A percentile compares a stretch with the other conserved stretches of the same genome.
Evolutionary conservation across 495 filamentous ascomycete species (phyloP).

Genomic region (Aspergillus nidulans): DNA sequence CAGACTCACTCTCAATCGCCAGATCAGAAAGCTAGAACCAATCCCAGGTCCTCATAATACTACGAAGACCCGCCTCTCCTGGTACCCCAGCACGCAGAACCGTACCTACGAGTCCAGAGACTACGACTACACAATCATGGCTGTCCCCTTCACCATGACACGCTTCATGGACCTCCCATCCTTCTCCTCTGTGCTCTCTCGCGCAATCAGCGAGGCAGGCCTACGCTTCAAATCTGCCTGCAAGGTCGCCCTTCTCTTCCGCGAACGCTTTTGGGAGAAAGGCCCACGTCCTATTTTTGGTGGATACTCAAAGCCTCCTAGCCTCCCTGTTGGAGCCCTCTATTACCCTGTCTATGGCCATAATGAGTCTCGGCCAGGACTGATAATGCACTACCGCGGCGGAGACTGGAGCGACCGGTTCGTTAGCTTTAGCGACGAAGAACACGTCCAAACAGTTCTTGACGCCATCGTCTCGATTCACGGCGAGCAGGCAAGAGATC

Average conservation of each 20-base stretch:
- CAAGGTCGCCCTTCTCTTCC: slow-evolving; percentile 62
- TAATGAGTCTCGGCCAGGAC: slow-evolving; percentile 55
- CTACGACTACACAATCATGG: slow-evolving; percentile 29
- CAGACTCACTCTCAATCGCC: slow-evolving; percentile 19
- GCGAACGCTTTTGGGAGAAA: slow-evolving; percentile 63
- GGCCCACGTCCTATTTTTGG: slow-evolving; percentile 55
- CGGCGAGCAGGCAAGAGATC: slow-evolving; percentile 46
- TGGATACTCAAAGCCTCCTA: slow-evolving; percentile 46
- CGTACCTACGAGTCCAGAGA: slow-evolving; percentile 21
- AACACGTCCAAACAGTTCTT: slow-evolving; percentile 51
- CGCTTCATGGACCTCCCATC: slow-evolving; percentile 26
- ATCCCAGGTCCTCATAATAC: neutral
- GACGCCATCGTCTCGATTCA: slow-evolving; percentile 56
- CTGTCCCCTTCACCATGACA: slow-evolving; percentile 27
- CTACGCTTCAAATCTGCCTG: slow-evolving; percentile 52
- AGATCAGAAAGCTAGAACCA: slow-evolving; percentile 21
- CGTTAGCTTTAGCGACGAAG: slow-evolving; percentile 41
- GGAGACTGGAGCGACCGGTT: slow-evolving; percentile 42
- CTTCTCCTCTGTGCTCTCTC: slow-evolving; percentile 34
- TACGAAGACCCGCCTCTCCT: slow-evolving; percentile 12
- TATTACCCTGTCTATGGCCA: slow-evolving; percentile 61
- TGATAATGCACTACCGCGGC: slow-evolving; percentile 53
- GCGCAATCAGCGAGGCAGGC: slow-evolving; percentile 45
- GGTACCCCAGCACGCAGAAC: slow-evolving; percentile 20
- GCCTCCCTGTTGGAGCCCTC: slow-evolving; percentile 51